Percentiles rank a stretch among this genome's conserved stretches.
phyloP scores from a whole-genome alignment of 257 asterid species.

The Lavandula angustifolia region DNA sequence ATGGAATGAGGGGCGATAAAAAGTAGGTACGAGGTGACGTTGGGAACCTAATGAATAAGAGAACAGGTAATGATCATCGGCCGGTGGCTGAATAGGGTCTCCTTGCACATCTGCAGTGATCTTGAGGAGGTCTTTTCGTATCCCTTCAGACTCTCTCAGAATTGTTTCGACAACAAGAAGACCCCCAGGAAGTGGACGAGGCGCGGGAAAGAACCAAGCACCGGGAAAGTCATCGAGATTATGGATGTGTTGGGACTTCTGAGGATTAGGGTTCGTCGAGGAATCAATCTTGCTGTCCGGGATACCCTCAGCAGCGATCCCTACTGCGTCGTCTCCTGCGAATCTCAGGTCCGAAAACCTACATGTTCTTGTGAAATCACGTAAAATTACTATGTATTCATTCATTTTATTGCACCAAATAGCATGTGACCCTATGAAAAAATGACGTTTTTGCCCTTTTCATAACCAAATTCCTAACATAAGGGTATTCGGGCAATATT shows the following conservation, averaged over 20 bases:
- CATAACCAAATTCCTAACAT: no score
- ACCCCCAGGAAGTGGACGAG: no score
- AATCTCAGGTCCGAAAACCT: constrained; percentile 67
- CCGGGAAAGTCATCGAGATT: neutral
- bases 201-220: neutral
- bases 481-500: no score
- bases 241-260: constrained; percentile 62
- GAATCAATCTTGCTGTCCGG: constrained; percentile 76
- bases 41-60: neutral
- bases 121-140: constrained; percentile 34
- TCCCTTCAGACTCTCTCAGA: constrained; percentile 22
- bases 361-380: no score
- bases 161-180: neutral
- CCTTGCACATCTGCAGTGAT: constrained; percentile 38
- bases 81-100: constrained; percentile 21
- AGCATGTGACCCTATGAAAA: no score
- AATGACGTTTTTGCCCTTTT: no score
- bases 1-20: neutral
- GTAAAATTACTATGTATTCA: no score
- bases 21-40: no score
- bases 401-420: no score
- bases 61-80: constrained; percentile 1
- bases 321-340: constrained; percentile 63
- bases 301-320: constrained; percentile 81
- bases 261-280: constrained; percentile 56